Evolutionary conservation across 768 basidiomycete genomes (phyloP).

Genomic region (Suillus spraguei): DNA sequence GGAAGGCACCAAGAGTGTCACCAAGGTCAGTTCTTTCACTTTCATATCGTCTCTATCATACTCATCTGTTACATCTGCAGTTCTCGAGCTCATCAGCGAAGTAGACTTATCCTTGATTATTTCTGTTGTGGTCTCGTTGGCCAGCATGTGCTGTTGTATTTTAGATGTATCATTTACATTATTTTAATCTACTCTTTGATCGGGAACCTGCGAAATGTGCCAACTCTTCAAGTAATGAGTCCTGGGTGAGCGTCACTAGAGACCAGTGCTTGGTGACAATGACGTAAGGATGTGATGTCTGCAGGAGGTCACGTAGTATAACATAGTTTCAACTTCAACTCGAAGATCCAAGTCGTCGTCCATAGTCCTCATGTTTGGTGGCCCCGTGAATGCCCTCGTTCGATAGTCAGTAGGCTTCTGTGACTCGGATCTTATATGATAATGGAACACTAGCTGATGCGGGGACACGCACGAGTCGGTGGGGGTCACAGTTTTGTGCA

Average conservation of each 20-base stretch:
- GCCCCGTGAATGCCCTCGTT: background rate
- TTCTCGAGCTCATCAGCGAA: constrained; percentile 50
- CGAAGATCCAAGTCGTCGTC: background rate
- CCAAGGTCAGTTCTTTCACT: constrained; percentile 43
- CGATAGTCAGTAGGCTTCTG: background rate
- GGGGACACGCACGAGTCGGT: background rate
- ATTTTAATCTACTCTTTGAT: constrained; percentile 29
- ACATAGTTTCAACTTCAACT: background rate
- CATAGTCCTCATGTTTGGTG: background rate
- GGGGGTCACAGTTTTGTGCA: background rate
- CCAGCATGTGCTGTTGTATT: constrained; percentile 32
- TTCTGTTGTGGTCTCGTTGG: constrained; percentile 19
- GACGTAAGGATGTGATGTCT: too few species aligned
- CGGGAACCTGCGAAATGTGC: background rate
- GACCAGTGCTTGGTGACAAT: background rate
- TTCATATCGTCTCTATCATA: background rate
- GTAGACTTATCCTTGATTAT: constrained; percentile 27
- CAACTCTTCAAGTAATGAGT: background rate
- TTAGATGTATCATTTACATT: constrained; percentile 33
- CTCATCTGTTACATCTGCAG: constrained; percentile 25
- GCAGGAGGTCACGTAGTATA: too few species aligned
- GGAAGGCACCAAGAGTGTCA: constrained; percentile 83
- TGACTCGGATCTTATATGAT: background rate
- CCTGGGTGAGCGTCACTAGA: background rate
- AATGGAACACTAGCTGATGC: background rate